Evolutionary conservation across 2,329 filamentous ascomycete species (phyloP), one percentile per base, ranked within the genome.

Genomic region (Thielaviopsis punctulata): DNA sequence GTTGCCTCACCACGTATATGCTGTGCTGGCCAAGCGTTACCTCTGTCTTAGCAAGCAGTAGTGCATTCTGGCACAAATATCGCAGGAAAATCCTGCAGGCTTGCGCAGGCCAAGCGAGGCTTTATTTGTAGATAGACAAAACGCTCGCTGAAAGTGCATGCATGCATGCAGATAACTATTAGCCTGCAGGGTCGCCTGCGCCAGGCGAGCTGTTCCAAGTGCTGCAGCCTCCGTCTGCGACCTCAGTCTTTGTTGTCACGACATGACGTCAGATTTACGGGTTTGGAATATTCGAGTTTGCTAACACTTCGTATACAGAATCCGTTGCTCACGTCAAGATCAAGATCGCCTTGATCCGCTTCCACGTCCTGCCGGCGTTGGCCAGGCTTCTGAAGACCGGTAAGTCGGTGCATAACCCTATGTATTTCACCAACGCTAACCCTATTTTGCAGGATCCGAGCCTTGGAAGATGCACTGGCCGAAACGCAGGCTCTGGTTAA

Each of bases 291-390:
- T 12, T 33, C 30, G 3, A 33, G 3, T 3, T 12, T n/a, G 41
- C 25, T 24, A 33, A 27, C 49, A 45, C 15, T 21, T 19, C 4
- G 19, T 8, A 7, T 19, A 4, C 24, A 55, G 53, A 55, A 55
- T 55, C 15, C 49, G 53, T 4, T 55, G 53, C 21, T 55, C 53
- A 19, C 49, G 53, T 18, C 53, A 55, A 27, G 53, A 55, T 25
- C 53, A 55, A 41, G 53, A 55, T 27, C 48, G 53, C 1, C 25
- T 51, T 12, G 49, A 55, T 19, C 49, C 53, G 21, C 46, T 55
- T 9, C 53, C 53, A 21, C 45, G 53, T 13, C 53, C 49, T 12
- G 18, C 27, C 7, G 23, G 39, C 3, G 24, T 23, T n/a, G 41
- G 21, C 6, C 47, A 45, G 25, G 48, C 48, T 6, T 50, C 52